Conservation (phyloP, 352 stramenopile species). For the Phytophthora agathidicida region DNA sequence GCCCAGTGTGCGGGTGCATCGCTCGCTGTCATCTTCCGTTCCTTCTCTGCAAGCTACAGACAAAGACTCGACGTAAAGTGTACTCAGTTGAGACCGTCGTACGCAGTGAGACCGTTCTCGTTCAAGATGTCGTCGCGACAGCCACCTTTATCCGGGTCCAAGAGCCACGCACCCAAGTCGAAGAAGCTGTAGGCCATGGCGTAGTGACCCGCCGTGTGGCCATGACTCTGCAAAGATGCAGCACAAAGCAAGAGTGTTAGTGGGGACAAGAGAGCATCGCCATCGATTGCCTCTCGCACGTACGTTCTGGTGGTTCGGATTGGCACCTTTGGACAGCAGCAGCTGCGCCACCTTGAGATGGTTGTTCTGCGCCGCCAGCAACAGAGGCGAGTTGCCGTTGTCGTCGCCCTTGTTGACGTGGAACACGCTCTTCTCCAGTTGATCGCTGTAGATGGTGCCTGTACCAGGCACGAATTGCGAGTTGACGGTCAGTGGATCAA, state of each 20-base stretch:
- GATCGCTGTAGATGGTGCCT: slow-evolving; percentile 92
- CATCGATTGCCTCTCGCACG: slow-evolving; percentile 19
- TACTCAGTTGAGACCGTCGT: slow-evolving; percentile 86
- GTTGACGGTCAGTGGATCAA: slow-evolving; percentile 79
- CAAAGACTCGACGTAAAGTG: slow-evolving; percentile 9
- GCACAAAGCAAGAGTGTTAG: slow-evolving; percentile 9
- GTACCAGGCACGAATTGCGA: slow-evolving; percentile 78
- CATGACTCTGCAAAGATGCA: slow-evolving; percentile 64
- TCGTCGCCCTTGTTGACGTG: slow-evolving; percentile 90
- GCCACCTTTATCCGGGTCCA: slow-evolving; percentile 87
- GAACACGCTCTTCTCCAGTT: slow-evolving; percentile 91
- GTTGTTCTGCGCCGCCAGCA: slow-evolving; percentile 90
- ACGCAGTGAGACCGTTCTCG: slow-evolving; percentile 90
- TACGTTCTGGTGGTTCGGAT: slow-evolving; percentile 93
- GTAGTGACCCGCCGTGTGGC: slow-evolving; percentile 94
- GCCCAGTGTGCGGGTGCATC: slow-evolving; percentile 6
- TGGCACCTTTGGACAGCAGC: slow-evolving; percentile 89
- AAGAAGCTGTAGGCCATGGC: slow-evolving; percentile 93
- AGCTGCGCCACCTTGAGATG: slow-evolving; percentile 90
- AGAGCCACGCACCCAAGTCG: slow-evolving; percentile 91
- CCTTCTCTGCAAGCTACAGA: slow-evolving; percentile 15
- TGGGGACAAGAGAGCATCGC: neutral
- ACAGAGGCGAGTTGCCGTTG: slow-evolving; percentile 90
- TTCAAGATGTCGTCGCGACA: slow-evolving; percentile 89
- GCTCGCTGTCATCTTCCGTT: slow-evolving; percentile 1